These are phyloP conservation scores for Chrysosporium queenslandicum DNA, from an alignment of 2,329 filamentous ascomycete genomes.

Conservation along the genomic window DNA sequence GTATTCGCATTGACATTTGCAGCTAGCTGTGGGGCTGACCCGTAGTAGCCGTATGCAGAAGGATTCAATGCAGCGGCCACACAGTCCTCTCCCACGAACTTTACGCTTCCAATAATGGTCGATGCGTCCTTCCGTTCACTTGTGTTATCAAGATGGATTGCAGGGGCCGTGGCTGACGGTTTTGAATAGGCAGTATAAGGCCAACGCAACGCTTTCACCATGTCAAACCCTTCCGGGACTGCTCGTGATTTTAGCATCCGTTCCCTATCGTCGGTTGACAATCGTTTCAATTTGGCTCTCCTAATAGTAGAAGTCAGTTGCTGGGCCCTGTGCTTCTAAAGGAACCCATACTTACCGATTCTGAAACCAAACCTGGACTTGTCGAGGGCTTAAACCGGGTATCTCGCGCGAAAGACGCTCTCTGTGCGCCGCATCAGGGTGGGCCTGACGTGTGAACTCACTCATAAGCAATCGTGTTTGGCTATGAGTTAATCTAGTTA, in stretches of 20 bases:
- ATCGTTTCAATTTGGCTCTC: slow-evolving; percentile 51
- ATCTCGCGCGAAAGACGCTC: slow-evolving; percentile 83
- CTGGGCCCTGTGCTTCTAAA: not conserved
- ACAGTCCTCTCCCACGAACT: slow-evolving; percentile 30
- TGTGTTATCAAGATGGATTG: not conserved
- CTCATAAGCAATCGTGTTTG: slow-evolving; percentile 98
- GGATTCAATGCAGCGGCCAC: slow-evolving; percentile 31
- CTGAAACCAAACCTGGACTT: slow-evolving; percentile 98
- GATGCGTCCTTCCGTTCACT: slow-evolving; percentile 26
- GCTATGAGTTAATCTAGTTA: slow-evolving; percentile 71
- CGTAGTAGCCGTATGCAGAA: slow-evolving; percentile 29
- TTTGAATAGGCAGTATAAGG: slow-evolving; percentile 43
- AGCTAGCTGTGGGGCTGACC: not conserved
- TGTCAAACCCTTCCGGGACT: slow-evolving; percentile 51
- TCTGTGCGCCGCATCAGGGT: slow-evolving; percentile 82
- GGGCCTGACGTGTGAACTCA: slow-evolving; percentile 88
- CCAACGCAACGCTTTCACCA: slow-evolving; percentile 49
- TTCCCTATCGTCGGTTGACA: slow-evolving; percentile 52
- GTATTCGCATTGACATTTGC: not conserved
- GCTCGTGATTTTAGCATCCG: slow-evolving; percentile 52
- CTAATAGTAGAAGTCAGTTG: slow-evolving; percentile 26
- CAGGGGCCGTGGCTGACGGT: slow-evolving; percentile 40
- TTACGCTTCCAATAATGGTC: slow-evolving; percentile 28
- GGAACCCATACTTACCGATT: slow-evolving; percentile 58
- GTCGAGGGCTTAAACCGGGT: slow-evolving; percentile 77